Evolutionary conservation across 441 rosid genomes (phyloP).

Genomic region (Populus tomentosa): DNA sequence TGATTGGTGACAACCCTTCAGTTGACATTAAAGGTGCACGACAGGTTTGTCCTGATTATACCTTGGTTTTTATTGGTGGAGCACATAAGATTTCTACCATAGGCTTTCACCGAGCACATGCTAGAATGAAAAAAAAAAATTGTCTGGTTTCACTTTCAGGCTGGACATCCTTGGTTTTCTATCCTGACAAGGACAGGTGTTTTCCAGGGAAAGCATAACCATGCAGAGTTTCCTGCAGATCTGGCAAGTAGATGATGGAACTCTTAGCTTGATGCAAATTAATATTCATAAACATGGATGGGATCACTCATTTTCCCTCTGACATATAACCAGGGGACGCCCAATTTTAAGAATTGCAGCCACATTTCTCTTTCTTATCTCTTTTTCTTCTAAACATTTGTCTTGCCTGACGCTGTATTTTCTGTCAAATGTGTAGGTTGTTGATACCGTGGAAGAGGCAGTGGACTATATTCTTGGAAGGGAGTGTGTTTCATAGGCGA

Average conservation of each 20-base stretch:
- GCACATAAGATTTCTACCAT: background rate
- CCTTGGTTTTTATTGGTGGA: background rate
- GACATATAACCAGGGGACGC: background rate
- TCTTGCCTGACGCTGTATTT: background rate
- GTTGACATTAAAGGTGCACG: conserved; percentile 70
- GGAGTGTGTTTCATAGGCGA: conserved; percentile 24
- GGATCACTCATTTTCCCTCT: background rate
- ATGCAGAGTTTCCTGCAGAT: conserved; percentile 59
- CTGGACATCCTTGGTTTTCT: conserved; percentile 84
- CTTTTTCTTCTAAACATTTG: background rate
- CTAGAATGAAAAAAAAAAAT: background rate
- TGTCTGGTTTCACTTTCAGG: conserved; percentile 35
- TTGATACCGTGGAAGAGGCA: conserved; percentile 72
- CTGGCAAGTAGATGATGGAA: conserved; percentile 36
- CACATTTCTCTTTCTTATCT: background rate
- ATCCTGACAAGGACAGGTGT: conserved; percentile 85
- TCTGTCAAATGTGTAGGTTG: conserved; percentile 48
- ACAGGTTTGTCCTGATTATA: conserved; percentile 37
- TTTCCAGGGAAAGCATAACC: conserved; percentile 65
- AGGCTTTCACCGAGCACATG: background rate
- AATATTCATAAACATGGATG: background rate
- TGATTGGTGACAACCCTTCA: conserved; percentile 85
- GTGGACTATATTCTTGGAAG: conserved; percentile 60
- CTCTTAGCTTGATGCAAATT: background rate
- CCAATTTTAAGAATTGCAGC: background rate